Evolutionary conservation across 768 basidiomycete species (phyloP).

Genomic region (Wakefieldia striispora): DNA sequence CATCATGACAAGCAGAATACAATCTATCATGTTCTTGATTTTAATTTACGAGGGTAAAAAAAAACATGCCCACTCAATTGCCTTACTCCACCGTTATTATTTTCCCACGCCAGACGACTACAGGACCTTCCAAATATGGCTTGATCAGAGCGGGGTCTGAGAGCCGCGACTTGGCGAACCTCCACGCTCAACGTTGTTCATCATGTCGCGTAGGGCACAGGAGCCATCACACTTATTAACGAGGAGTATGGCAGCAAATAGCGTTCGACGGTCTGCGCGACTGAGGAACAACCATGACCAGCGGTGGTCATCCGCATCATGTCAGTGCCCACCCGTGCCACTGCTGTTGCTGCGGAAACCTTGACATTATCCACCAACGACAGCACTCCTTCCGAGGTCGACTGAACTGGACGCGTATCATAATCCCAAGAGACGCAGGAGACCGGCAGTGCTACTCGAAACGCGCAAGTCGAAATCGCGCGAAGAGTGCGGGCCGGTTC

Average conservation of each 20-base stretch:
- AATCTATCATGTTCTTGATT: neutral
- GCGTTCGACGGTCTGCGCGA: slow-evolving; percentile 24
- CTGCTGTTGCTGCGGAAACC: slow-evolving; percentile 1
- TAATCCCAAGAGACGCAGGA: slow-evolving; percentile 11
- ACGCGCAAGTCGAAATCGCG: slow-evolving; percentile 6
- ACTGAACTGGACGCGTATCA: neutral
- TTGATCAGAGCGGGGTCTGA: slow-evolving; percentile 6
- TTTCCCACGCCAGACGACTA: slow-evolving; percentile 24
- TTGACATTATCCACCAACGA: neutral
- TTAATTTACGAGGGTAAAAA: neutral
- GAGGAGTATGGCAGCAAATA: slow-evolving; percentile 22
- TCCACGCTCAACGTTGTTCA: neutral
- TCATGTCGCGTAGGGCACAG: slow-evolving; percentile 21
- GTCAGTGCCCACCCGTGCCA: slow-evolving; percentile 12
- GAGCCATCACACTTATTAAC: slow-evolving; percentile 16
- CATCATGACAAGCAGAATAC: no score
- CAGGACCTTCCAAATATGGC: slow-evolving; percentile 33
- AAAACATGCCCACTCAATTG: neutral
- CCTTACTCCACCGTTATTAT: neutral
- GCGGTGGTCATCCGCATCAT: slow-evolving; percentile 1
- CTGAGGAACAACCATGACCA: slow-evolving; percentile 5
- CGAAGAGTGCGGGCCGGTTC: slow-evolving; percentile 13
- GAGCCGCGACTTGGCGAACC: no score
- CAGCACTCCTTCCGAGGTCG: slow-evolving; percentile 3
- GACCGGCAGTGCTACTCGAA: neutral